Evolutionary conservation across 2,329 filamentous ascomycete species (phyloP), one percentile per base, ranked within the genome.

Genomic region (Stagonosporopsis tanaceti): DNA sequence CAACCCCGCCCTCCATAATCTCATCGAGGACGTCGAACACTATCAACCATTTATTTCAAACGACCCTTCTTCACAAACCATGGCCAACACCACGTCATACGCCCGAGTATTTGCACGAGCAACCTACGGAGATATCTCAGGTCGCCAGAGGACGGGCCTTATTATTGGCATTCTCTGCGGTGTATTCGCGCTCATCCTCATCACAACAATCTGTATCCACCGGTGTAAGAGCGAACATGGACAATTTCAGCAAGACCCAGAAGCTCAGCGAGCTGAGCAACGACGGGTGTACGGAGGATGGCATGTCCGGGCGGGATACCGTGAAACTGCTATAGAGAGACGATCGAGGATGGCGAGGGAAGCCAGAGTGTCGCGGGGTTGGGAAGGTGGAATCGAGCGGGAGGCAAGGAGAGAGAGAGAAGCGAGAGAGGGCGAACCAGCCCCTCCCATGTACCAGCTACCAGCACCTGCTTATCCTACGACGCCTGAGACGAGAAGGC

Each of bases 1-100:
- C 50, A 45, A 44, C 32, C 34, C n/a, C 48, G 48, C 28, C 48
- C 48, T n/a, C 48, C 48, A 45, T 52, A 52, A 52, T n/a, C 7
- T 6, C 7, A 12, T 8, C n/a, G 38, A 11, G 6, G 14, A 17
- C 12, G 11, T 20, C 20, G 20, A 40, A 39, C 25, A 34, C n/a
- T 3, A 28, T 30, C 28, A 22, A 11, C 9, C 20, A 42, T 17
- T 0, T 9, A 37, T 7, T 38, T 38, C n/a, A n/a, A 6, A 25
- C 24, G 38, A 24, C 6, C 15, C 35, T 30, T 9, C 12, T 17
- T 27, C 20, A 27, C 7, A 30, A 39, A 27, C 15, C 34, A 30
- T 7, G 2, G n/a, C 25, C 25, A 37, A 28, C 4, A 20, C 6
- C 32, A 52, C 46, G 50, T 30, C 41, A 46, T 46, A 7, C 41